phyloP scores from a whole-genome alignment of 345 rosid species.

The Lagerstroemia speciosa region DNA sequence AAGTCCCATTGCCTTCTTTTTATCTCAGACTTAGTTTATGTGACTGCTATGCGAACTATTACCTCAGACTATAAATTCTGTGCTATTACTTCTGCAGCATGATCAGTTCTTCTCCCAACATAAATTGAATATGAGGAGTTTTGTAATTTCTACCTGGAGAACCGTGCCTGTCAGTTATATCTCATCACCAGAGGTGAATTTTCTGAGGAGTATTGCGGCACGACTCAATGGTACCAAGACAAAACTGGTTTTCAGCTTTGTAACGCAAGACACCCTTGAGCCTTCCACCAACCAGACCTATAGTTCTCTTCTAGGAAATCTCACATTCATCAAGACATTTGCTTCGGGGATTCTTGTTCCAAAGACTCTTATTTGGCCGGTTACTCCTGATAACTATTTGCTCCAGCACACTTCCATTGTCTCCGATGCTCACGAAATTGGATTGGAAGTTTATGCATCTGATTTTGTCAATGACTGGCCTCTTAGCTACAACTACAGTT shows the following conservation, averaged over 20 bases:
- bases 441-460: constrained; percentile 72
- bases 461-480: constrained; percentile 65
- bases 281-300: constrained; percentile 79
- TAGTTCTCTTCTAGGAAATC: constrained; percentile 43
- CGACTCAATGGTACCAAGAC: constrained; percentile 37
- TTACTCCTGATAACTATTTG: constrained; percentile 37
- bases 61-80: constrained; percentile 3
- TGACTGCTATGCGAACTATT: neutral
- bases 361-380: constrained; percentile 70
- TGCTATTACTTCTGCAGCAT: constrained; percentile 45
- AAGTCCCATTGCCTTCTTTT: neutral
- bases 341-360: constrained; percentile 92
- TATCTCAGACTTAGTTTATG: neutral
- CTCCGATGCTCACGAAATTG: constrained; percentile 76
- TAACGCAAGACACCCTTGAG: constrained; percentile 36
- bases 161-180: constrained; percentile 39
- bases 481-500: constrained; percentile 70
- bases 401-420: constrained; percentile 48
- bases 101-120: constrained; percentile 58
- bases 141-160: constrained; percentile 37
- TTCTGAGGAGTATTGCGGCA: constrained; percentile 45
- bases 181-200: constrained; percentile 80
- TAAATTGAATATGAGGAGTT: constrained; percentile 64
- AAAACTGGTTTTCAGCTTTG: constrained; percentile 58
- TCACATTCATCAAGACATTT: constrained; percentile 74